These are phyloP conservation scores for Pseudozyma pruni DNA, from an alignment of 1,284 basidiomycete species.

Conservation along the genomic window DNA sequence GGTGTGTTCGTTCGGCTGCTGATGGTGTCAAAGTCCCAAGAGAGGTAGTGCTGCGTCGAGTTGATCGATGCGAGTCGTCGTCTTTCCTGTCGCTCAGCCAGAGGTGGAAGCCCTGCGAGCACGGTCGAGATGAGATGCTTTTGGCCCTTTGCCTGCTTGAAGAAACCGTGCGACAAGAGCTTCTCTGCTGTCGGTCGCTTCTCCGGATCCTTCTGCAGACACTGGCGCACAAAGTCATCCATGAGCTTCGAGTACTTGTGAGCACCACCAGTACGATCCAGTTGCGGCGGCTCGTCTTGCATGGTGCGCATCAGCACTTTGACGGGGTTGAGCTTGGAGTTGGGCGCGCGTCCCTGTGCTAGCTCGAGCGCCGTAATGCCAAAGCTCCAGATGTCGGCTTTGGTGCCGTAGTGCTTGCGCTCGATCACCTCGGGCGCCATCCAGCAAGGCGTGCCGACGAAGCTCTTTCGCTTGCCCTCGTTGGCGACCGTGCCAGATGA, in stretches of 20 bases:
- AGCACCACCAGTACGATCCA: constrained; percentile 78
- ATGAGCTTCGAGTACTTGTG: constrained; percentile 83
- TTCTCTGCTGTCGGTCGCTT: constrained; percentile 80
- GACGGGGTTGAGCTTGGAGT: constrained; percentile 79
- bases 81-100: constrained; percentile 55
- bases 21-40: constrained; percentile 60
- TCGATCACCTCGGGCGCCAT: constrained; percentile 92
- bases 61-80: constrained; percentile 49
- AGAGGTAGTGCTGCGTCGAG: constrained; percentile 44
- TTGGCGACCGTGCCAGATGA: constrained; percentile 35
- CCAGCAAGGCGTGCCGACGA: constrained; percentile 92
- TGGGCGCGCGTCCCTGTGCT: constrained; percentile 82
- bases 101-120: constrained; percentile 69
- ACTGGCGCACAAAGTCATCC: constrained; percentile 82
- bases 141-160: constrained; percentile 80
- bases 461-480: constrained; percentile 77
- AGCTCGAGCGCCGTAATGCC: constrained; percentile 87
- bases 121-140: constrained; percentile 79
- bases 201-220: constrained; percentile 82
- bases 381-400: constrained; percentile 89
- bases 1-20: constrained; percentile 27
- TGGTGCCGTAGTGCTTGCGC: constrained; percentile 81
- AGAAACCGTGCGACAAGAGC: constrained; percentile 81
- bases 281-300: constrained; percentile 71
- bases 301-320: constrained; percentile 77